A percentile compares a stretch with the other conserved stretches of the same genome.
Conservation (phyloP, 495 filamentous ascomycete genomes). For the Sphaerosporella brunnea region DNA sequence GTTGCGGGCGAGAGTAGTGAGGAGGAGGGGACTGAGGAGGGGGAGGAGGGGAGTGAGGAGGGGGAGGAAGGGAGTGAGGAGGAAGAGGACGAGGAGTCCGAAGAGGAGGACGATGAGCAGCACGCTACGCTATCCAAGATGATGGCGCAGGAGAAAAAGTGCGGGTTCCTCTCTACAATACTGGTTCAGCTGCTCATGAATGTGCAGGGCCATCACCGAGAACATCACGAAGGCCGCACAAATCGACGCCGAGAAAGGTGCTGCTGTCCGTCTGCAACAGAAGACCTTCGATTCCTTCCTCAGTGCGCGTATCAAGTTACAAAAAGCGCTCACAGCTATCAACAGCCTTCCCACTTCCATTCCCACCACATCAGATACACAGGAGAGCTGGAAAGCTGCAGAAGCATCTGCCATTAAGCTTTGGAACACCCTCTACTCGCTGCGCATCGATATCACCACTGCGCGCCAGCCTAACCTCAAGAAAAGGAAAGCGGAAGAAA, state of each 20-base stretch:
- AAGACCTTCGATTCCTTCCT: conserved; percentile 72
- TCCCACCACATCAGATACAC: conserved; percentile 4
- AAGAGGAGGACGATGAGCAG: conserved; percentile 20
- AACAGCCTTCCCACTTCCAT: conserved; percentile 45
- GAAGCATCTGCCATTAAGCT: conserved; percentile 76
- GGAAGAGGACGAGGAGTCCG: conserved; percentile 29
- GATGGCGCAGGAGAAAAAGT: conserved; percentile 36
- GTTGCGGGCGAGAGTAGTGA: conserved; percentile 33
- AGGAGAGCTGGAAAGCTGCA: conserved; percentile 45
- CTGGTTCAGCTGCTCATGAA: no score
- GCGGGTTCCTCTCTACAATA: neutral
- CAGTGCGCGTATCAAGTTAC: conserved; percentile 72
- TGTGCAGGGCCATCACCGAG: conserved; percentile 17
- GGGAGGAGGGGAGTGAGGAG: conserved; percentile 22
- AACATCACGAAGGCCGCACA: conserved; percentile 56
- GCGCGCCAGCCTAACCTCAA: conserved; percentile 26
- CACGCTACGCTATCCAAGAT: conserved; percentile 48
- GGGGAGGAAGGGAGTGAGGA: conserved; percentile 22
- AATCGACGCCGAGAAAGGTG: conserved; percentile 66
- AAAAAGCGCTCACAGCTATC: conserved; percentile 67
- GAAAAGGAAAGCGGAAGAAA: conserved; percentile 40
- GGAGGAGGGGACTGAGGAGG: conserved; percentile 29
- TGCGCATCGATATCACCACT: conserved; percentile 44
- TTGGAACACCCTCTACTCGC: conserved; percentile 63
- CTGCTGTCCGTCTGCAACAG: conserved; percentile 66